These are phyloP conservation scores for Neofusicoccum umdonicola DNA, from an alignment of 2,329 filamentous ascomycete genomes.

Conservation along the genomic window DNA sequence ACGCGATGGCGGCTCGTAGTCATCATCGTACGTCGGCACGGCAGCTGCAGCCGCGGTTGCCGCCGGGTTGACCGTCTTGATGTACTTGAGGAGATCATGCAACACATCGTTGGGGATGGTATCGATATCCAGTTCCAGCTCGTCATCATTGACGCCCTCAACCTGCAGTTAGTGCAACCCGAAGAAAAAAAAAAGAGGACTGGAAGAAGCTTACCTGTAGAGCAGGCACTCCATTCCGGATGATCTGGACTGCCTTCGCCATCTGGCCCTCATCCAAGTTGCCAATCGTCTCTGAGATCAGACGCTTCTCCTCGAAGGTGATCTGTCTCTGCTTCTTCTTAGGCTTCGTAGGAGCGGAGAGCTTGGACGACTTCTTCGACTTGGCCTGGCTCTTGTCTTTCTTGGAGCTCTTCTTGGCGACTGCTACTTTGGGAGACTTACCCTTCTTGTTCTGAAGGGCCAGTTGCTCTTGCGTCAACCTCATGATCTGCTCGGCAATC, in stretches of 20 bases:
- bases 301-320: conserved; percentile 79
- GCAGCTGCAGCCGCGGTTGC: conserved; percentile 25
- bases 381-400: conserved; percentile 28
- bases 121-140: conserved; percentile 66
- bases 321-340: conserved; percentile 63
- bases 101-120: conserved; percentile 55
- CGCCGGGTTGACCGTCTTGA: conserved; percentile 37
- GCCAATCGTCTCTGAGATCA: conserved; percentile 83
- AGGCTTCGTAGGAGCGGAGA: conserved; percentile 40
- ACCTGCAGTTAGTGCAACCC: background rate
- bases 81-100: conserved; percentile 55
- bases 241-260: conserved; percentile 79
- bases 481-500: conserved; percentile 52
- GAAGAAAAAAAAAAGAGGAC: too few species aligned
- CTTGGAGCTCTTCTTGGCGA: conserved; percentile 45
- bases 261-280: conserved; percentile 77
- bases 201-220: conserved; percentile 53
- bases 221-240: conserved; percentile 77
- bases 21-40: conserved; percentile 45
- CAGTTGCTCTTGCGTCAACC: conserved; percentile 15
- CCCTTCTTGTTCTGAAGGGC: conserved; percentile 46
- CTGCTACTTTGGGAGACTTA: conserved; percentile 47
- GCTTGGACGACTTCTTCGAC: conserved; percentile 27
- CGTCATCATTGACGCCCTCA: conserved; percentile 53
- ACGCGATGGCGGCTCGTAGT: conserved; percentile 46